Base-by-base conservation (phyloP, 1,284 basidiomycete species). In the Inonotus hispidus region DNA sequence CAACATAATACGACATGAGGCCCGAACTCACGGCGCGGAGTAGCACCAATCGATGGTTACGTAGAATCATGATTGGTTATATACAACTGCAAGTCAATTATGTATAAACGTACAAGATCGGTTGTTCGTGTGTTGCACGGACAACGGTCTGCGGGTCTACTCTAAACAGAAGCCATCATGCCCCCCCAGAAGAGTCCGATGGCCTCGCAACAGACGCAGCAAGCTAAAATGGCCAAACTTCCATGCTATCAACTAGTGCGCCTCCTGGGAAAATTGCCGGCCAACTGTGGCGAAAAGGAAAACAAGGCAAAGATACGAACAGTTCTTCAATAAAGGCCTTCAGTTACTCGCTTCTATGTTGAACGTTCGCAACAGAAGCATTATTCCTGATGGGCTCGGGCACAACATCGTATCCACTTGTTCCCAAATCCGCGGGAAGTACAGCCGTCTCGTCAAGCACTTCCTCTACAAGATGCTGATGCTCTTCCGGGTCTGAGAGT, bases 341-440 rank as follows among this genome's bases (percentile, higher is more conserved):
- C 50, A 4, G 14, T 32, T 55, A 60, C 19, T 60, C 53, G 53
- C 43, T 60, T 60, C 59, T 55, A 55, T 27, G 55, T 25, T 54
- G 21, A n/a, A 19, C 53, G 32, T 61, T 32, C 11, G 45, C 29
- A 32, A 25, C 47, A 14, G 19, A 50, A 46, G 54, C 37, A 49
- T 32, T 37, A 14, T 14, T 56, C 43, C 19, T 37, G 55, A 27
- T 21, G 21, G 57, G 58, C 37, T n/a, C 16, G 19, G 58, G 58
- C n/a, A 89, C 74, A 41, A 89, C 85, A 69, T 90, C 87, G 69
- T 76, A 90, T 32, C 88, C 88, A 67, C 84, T 77, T 69, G 80
- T 83, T 7, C 87, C 88, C 29, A 89, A 74, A 68, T 89, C 87
- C 10, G 80, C 82, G n/a, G 90, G 90, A 25, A 91, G 76, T 14